Base-by-base conservation (phyloP, 1,284 basidiomycete species). In the Trichosporon sp. region DNA sequence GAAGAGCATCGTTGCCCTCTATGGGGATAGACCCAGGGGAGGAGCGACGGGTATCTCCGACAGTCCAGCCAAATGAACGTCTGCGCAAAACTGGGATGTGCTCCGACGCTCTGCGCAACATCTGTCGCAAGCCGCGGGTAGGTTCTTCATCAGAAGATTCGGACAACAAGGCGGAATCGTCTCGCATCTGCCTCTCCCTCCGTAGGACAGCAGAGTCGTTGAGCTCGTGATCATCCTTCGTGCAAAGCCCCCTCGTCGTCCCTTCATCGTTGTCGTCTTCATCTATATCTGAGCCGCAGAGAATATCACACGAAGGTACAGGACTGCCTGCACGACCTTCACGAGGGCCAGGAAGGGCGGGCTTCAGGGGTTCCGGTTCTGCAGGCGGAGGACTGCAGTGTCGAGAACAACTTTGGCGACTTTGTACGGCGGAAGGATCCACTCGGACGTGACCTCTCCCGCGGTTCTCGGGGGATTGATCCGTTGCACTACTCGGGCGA, bases 201-300 rank as follows among this genome's bases (percentile, higher is more conserved):
- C 40, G 40, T 10, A 16, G 23, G 40, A 9, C 19, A 8, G 40
- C 9, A 6, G 16, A n/a, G 19, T 6, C 5, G 3, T 44, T 21
- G 11, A 9, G 5, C 14, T 14, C 21, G 8, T 52, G 23, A 2
- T 27, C 23, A 14, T 14, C 46, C 11, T 13, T 27, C 25, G 8
- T 10, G 16, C 46, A 4, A 5, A 52, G 7, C 33, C 33, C 33
- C 7, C 33, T 8, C 33, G 33, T 34, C 13, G 8, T 34, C 4
- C 80, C 80, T 19, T 81, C 80, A n/a, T 88, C 86, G 8, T 88
- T 86, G 52, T 88, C 86, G 0, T 87, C 60, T 11, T 72, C 65
- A n/a, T 72, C 67, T 21, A 68, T 65, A 2, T 63, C 69, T 63
- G 8, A 66, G 59, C 88, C 86, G 0, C 87, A 80, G 23, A 52